Percentiles rank a stretch among this genome's conserved stretches.
These are phyloP conservation scores for Mycotypha africana DNA, from an alignment of 371 early-diverging fungal species.

Conservation along the genomic window DNA sequence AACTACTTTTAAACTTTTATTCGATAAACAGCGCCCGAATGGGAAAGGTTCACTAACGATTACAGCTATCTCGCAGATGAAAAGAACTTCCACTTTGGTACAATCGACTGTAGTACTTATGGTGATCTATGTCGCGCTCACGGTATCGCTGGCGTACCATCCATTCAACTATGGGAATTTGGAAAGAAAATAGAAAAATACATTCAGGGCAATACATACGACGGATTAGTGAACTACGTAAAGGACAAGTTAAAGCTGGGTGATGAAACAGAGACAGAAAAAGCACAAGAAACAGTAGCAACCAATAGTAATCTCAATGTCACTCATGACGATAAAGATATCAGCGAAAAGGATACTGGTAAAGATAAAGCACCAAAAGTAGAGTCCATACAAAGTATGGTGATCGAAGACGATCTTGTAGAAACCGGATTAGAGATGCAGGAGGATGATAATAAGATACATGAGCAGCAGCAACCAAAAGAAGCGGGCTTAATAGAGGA, in stretches of 20 bases:
- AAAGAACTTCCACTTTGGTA: constrained; percentile 61
- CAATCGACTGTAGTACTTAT: constrained; percentile 73
- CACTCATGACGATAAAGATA: background rate
- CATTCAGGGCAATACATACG: constrained; percentile 12
- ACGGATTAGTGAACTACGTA: constrained; percentile 18
- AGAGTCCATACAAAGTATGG: too few relatives aligned
- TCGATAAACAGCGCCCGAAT: constrained; percentile 44
- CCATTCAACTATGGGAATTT: constrained; percentile 57
- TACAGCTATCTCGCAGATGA: constrained; percentile 18
- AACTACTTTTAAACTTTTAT: too few relatives aligned
- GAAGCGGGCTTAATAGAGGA: background rate
- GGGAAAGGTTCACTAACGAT: constrained; percentile 40
- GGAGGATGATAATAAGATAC: background rate
- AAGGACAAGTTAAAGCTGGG: too few relatives aligned
- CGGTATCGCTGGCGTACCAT: constrained; percentile 52
- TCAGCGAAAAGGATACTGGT: background rate
- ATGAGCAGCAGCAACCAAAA: background rate
- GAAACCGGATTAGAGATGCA: too few relatives aligned
- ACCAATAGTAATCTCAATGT: background rate
- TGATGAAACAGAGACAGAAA: too few relatives aligned
- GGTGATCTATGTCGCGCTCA: constrained; percentile 65
- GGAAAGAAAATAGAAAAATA: constrained; percentile 54
- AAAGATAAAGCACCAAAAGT: constrained; percentile 1
- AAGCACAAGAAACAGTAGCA: too few relatives aligned
- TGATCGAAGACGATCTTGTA: too few relatives aligned